phyloP scores from a whole-genome alignment of 2,329 filamentous ascomycete genomes.

The Lizonia empirigonia region DNA sequence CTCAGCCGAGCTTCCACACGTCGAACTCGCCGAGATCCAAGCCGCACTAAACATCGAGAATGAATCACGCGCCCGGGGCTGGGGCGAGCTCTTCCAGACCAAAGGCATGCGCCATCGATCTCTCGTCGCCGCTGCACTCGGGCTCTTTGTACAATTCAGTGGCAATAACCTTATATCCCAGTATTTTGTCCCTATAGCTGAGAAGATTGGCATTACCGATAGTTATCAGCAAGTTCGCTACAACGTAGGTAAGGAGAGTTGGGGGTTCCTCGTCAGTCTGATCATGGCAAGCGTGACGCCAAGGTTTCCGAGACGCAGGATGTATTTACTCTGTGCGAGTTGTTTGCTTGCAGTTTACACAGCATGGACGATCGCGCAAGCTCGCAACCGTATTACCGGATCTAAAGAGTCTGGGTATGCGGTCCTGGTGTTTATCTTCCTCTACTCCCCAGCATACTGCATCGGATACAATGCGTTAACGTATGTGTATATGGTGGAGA shows the following conservation, averaged over 20 bases:
- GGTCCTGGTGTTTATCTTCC: conserved; percentile 58
- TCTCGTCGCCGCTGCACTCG: conserved; percentile 65
- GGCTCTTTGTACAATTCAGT: conserved; percentile 70
- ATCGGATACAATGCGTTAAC: conserved; percentile 64
- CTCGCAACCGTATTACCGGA: conserved; percentile 57
- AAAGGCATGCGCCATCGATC: conserved; percentile 69
- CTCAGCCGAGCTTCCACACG: conserved; percentile 62
- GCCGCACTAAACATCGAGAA: conserved; percentile 66
- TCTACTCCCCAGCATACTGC: conserved; percentile 60
- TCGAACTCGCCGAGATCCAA: conserved; percentile 70
- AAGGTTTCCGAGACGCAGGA: conserved; percentile 60
- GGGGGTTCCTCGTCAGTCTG: conserved; percentile 64
- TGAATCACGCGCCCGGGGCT: conserved; percentile 57
- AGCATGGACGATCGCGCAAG: conserved; percentile 50
- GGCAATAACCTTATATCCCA: conserved; percentile 69
- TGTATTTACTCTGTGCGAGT: conserved; percentile 57
- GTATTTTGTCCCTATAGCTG: conserved; percentile 67
- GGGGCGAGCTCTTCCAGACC: conserved; percentile 66
- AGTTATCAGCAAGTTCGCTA: conserved; percentile 46
- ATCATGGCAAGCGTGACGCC: conserved; percentile 62
- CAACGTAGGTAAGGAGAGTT: conserved; percentile 63
- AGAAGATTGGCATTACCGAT: conserved; percentile 64
- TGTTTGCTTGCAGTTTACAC: conserved; percentile 45
- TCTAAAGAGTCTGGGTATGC: conserved; percentile 46
- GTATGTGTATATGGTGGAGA: conserved; percentile 60